A percentile compares a stretch with the other conserved stretches of the same genome.
phyloP scores from a whole-genome alignment of 2,329 filamentous ascomycete genomes.

The Chaetomiaceae sp. region DNA sequence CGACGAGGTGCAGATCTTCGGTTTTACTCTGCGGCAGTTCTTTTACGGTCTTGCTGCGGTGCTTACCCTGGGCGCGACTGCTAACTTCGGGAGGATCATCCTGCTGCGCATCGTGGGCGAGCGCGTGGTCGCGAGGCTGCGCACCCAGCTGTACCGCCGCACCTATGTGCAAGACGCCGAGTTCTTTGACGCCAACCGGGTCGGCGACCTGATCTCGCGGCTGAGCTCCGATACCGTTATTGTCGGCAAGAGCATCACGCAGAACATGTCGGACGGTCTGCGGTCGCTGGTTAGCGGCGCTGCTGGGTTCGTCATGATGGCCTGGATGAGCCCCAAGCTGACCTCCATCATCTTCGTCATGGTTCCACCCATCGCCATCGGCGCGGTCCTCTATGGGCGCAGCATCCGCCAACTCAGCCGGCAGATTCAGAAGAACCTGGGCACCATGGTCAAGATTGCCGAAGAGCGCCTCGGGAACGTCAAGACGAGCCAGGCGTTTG shows the following conservation, averaged over 20 bases:
- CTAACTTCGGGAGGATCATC: conserved; percentile 92
- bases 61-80: conserved; percentile 75
- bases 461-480: conserved; percentile 98
- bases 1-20: conserved; percentile 70
- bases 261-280: conserved; percentile 95
- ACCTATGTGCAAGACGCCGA: conserved; percentile 98
- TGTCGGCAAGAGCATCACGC: conserved; percentile 96
- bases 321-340: conserved; percentile 88
- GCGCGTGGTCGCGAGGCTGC: conserved; percentile 82
- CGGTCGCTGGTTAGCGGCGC: conserved; percentile 83
- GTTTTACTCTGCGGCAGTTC: conserved; percentile 80
- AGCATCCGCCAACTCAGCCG: conserved; percentile 85
- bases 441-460: conserved; percentile 90
- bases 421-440: conserved; percentile 89
- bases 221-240: conserved; percentile 96
- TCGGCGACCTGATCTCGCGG: conserved; percentile 92
- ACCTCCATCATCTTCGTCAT: conserved; percentile 82
- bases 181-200: conserved; percentile 96
- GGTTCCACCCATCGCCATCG: conserved; percentile 85
- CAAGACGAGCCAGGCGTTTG: conserved; percentile 93
- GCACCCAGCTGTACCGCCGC: conserved; percentile 82
- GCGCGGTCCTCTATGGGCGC: conserved; percentile 87
- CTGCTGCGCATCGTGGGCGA: conserved; percentile 92
- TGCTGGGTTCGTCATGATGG: conserved; percentile 88
- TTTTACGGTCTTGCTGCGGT: conserved; percentile 74